Percentiles rank a stretch among this genome's conserved stretches.
phyloP scores from a whole-genome alignment of 129 eudicot genomes.

The Artemisia annua region DNA sequence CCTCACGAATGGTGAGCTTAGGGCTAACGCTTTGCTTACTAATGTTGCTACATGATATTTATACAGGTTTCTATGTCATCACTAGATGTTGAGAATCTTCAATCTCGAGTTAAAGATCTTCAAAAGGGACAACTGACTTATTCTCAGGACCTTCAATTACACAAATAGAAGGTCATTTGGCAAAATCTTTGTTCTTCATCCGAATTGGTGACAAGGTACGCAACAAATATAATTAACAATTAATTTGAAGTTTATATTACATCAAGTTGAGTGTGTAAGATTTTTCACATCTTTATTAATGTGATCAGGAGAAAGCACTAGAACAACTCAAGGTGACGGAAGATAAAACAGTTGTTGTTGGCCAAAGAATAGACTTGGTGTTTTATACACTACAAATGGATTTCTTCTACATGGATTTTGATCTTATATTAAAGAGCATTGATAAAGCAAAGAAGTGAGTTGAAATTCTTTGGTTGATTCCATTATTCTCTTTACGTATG shows the following conservation, averaged over 20 bases:
- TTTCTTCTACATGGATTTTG: conserved; percentile 92
- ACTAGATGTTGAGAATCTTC: too few species aligned
- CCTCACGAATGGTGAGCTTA: too few species aligned
- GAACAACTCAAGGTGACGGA: conserved; percentile 95
- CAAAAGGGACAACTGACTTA: too few species aligned
- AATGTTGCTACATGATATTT: too few species aligned
- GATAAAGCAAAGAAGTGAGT: conserved; percentile 95
- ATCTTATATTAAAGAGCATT: conserved; percentile 85
- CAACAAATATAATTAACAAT: background rate
- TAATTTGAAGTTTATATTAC: background rate
- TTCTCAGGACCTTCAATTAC: too few species aligned
- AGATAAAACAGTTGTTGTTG: conserved; percentile 93
- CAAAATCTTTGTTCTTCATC: conserved; percentile 84
- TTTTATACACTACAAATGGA: conserved; percentile 86
- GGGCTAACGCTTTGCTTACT: too few species aligned
- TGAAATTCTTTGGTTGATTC: background rate
- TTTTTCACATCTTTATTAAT: conserved; percentile 1
- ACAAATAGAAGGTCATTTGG: conserved; percentile 98
- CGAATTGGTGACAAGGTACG: conserved; percentile 74
- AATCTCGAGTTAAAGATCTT: too few species aligned
- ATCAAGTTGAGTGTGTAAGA: too few species aligned
- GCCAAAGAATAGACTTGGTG: conserved; percentile 94
- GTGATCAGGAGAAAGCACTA: conserved; percentile 72
- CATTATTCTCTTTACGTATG: background rate
- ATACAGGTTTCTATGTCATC: too few species aligned